Conservation (phyloP, 495 filamentous ascomycete species). For the Aeminium ludgeri region DNA sequence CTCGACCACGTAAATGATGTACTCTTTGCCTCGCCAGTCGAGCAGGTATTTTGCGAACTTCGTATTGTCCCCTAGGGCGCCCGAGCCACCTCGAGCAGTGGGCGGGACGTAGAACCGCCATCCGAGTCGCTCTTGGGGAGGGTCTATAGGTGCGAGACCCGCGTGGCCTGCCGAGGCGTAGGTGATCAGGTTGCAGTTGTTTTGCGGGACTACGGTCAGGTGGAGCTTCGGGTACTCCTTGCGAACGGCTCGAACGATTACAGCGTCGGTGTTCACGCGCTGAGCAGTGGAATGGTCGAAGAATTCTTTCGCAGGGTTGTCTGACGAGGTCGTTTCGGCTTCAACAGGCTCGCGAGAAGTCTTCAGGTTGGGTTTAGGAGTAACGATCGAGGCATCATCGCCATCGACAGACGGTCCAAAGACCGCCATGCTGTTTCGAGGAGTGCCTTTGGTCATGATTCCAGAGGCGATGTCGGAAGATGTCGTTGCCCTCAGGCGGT, state of each 20-base stretch:
- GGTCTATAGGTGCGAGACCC: slow-evolving; percentile 23
- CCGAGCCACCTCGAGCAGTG: slow-evolving; percentile 29
- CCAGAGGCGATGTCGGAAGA: no score
- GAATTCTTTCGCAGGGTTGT: no score
- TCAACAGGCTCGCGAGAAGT: no score
- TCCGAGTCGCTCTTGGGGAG: slow-evolving; percentile 22
- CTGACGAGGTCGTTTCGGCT: no score
- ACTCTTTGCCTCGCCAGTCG: slow-evolving; percentile 31
- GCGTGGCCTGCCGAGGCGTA: slow-evolving; percentile 36
- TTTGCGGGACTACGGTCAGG: slow-evolving; percentile 27
- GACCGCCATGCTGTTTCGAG: no score
- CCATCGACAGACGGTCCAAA: no score
- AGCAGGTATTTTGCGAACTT: slow-evolving; percentile 40
- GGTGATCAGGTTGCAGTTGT: slow-evolving; percentile 28
- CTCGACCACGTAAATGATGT: slow-evolving; percentile 36
- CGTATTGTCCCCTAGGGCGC: slow-evolving; percentile 27
- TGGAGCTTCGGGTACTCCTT: slow-evolving; percentile 35
- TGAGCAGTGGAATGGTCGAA: slow-evolving; percentile 32
- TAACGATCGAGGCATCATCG: no score
- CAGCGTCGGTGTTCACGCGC: slow-evolving; percentile 34
- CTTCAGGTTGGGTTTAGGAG: no score
- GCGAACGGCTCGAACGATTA: slow-evolving; percentile 33
- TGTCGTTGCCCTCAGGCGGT: no score
- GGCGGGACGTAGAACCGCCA: slow-evolving; percentile 35
- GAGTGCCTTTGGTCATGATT: no score